Base-by-base conservation (phyloP, 192 early-diverging fungal species). In the Podila clonocystis region DNA sequence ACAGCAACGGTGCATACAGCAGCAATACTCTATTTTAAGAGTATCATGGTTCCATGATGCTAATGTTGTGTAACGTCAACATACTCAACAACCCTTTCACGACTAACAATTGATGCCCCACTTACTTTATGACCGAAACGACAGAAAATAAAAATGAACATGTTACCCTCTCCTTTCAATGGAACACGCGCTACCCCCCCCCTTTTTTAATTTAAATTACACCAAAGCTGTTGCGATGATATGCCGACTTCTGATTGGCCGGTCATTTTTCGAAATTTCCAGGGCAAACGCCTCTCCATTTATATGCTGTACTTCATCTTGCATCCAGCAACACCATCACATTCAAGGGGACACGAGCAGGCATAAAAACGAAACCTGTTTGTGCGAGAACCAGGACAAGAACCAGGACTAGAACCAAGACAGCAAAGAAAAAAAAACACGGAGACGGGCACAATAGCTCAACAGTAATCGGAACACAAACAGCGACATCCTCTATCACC, bases 11-110 rank as follows among this genome's bases (percentile, higher is more conserved):
- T n/a, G 48, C 72, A 26, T 73, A 49, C 33, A 49, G 28, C 52
- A 73, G 22, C 71, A 73, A 65, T 57, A 65, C 71, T n/a, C 50
- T 73, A 64, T 73, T 73, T 41, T 73, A 65, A 65, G 30, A 67
- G 15, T 34, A 17, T 31, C 17, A 28, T 31, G 30, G 1, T 30
- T 33, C 26, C 5, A 61, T 33, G 28, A 31, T 2, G 59, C 52
- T 4, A 55, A 55, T 55, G 6, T 24, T 19, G 17, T 24, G n/a
- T 29, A 34, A 9, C 11, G 15, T 33, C 59, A 61, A 24, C 29
- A 12, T 29, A 30, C 29, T 61, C 59, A 55, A n/a, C 50, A 52
- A 55, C 52, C 9, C n/a, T 22, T 24, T 55, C 11, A 26, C 52
- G 24, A 9, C 0, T 55, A 55, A 55, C 52, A 22, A 17, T 12